phyloP scores from a whole-genome alignment of 306 rosid species.

The Citrullus mucosospermus region DNA sequence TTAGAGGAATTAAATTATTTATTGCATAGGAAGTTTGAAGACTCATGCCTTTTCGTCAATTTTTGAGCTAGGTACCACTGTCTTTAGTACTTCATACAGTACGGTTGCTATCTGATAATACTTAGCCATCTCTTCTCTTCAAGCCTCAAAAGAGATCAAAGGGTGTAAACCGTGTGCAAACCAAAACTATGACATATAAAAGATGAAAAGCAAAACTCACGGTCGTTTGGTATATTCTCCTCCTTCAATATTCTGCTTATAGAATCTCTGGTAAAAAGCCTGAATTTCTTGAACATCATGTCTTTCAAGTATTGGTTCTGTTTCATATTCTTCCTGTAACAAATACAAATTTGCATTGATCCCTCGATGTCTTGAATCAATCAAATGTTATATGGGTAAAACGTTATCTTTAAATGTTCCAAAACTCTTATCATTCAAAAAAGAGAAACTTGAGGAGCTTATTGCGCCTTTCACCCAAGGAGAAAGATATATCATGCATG shows the following conservation, averaged over 20 bases:
- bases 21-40: conserved; percentile 9
- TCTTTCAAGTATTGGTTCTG: conserved; percentile 10
- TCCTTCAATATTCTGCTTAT: conserved; percentile 37
- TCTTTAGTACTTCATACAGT: conserved; percentile 63
- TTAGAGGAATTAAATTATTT: conserved; percentile 1
- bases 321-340: conserved; percentile 51
- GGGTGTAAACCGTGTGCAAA: conserved; percentile 1
- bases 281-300: conserved; percentile 49
- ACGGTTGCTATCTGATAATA: conserved; percentile 64
- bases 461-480: neutral
- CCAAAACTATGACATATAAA: conserved; percentile 7
- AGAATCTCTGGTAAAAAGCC: conserved; percentile 46
- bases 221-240: conserved; percentile 59
- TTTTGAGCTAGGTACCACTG: conserved; percentile 22
- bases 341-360: neutral
- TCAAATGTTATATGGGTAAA: neutral
- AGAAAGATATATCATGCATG: neutral
- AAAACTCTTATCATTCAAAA: neutral
- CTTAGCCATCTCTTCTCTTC: conserved; percentile 92
- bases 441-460: neutral
- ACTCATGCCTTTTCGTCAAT: conserved; percentile 46
- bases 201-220: conserved; percentile 48
- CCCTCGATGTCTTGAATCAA: neutral
- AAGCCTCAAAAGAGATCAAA: conserved; percentile 15
- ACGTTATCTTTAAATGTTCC: neutral